Evolutionary conservation across 2,329 filamentous ascomycete species (phyloP), one percentile per base, ranked within the genome.

Genomic region (Pleurostoma richardsiae): DNA sequence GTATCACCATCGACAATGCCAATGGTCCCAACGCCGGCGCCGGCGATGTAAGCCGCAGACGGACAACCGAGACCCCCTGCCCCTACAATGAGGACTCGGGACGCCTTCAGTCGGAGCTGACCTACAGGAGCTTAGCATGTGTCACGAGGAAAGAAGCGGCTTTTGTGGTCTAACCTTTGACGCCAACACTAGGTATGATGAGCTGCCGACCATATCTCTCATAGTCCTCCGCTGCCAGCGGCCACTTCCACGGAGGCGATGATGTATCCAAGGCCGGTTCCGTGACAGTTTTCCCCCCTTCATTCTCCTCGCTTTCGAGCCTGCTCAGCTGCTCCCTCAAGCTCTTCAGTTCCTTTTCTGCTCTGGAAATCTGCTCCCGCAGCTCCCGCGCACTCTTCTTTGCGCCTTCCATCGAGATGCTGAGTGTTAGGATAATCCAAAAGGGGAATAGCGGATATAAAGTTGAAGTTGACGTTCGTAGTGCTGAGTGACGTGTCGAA

Each of bases 21-120:
- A 19, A 99, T 67, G 0, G 77, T 87, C 6, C 91, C 90, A 1
- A 96, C 78, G 1, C 94, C 94, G 2, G 94, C 88, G 27, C 90
- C 92, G 7, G 90, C 89, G 2, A 99, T 80, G 61, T 99, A 99
- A n/a, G 88, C 80, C 1, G 91, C 88, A 10, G 94, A 90, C 8
- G 94, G 94, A 62, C 90, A 97, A 8, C 94, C 94, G 10, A 99
- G 71, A 0, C 94, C 94, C 5, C 94, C 94, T 2, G 88, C 85
- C 8, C 94, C 94, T 28, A 99, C 79, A 41, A 99, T 74, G 6
- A 97, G 76, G 4, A 96, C 83, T 26, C 75, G 81, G 1, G 88
- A 75, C 1, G 75, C 71, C 57, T 82, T 86, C 11, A 97, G 72
- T 30, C 79, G 76, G 5, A 92, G 71, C 66, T 97, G 92, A 1